Base-by-base conservation (phyloP, 176 grass and related monocot species). In the Metroxylon sagu region DNA sequence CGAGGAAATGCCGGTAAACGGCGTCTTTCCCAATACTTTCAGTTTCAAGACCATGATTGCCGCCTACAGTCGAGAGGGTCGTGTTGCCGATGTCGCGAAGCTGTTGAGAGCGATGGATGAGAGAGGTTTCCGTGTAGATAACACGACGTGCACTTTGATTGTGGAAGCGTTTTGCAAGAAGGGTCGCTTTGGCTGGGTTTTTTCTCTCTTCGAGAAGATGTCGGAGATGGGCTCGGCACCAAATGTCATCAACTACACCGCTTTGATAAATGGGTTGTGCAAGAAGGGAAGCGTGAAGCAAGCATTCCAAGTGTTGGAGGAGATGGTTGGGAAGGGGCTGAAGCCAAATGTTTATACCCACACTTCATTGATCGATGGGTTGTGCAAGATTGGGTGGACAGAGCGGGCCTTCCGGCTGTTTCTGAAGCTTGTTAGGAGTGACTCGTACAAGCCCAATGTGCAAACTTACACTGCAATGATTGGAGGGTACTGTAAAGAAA, bases 351-450 rank as follows among this genome's bases (percentile, higher is more conserved):
- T 85, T 39, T 97, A 97, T 75, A 91, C 93, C 0, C 93, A 97
- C 59, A 91, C 84, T 0, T 63, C 78, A 4, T 54, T 97, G 51
- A 91, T 97, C 1, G 23, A 89, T 21, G 92, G 92, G 4, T 62
- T 97, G 19, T 91, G 93, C 77, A 91, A 88, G 85, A 88, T 97
- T 31, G 92, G 92, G 16, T 97, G 92, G 92, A 90, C 66, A 0
- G 87, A 91, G 71, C 56, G 84, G 50, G 93, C 93, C 0, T 97
- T 97, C 61, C 67, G 79, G 21, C 79, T 97, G 62, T 97, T 97
- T 68, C 59, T 91, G 70, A 91, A 97, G 75, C 93, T 97, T 29
- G 56, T 91, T 25, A 85, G 72, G 68, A 91, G 87, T 26, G 80
- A 76, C 64, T 83, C 50, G 0, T 97, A 97, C 76, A 88, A 83